Conservation (phyloP, 1,284 basidiomycete genomes). For the Malassezia furfur region DNA sequence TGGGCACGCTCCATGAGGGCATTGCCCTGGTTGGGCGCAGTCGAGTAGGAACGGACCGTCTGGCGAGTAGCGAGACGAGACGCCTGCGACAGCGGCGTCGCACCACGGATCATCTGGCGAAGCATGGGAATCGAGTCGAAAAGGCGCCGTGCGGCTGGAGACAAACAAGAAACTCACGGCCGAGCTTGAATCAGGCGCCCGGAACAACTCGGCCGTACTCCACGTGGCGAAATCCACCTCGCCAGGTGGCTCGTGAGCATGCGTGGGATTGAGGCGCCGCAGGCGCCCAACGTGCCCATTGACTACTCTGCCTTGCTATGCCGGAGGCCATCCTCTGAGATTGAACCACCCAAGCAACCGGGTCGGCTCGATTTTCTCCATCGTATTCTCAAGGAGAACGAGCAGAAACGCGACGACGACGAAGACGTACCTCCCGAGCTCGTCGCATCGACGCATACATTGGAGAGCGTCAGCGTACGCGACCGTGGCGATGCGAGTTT, state of each 20-base stretch:
- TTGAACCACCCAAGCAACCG: neutral
- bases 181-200: neutral
- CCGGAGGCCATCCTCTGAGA: neutral
- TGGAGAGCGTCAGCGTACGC: neutral
- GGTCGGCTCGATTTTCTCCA: constrained; percentile 9
- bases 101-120: constrained; percentile 13
- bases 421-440: neutral
- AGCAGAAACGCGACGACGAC: neutral
- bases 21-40: neutral
- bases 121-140: neutral
- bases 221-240: neutral
- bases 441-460: neutral
- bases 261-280: neutral
- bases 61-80: constrained; percentile 1
- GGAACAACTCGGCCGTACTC: neutral
- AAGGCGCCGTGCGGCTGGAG: neutral
- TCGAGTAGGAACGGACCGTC: constrained; percentile 7
- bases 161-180: constrained; percentile 2
- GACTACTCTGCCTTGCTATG: constrained; percentile 17
- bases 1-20: constrained; percentile 12
- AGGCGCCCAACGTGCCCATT: constrained; percentile 4
- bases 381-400: constrained; percentile 11
- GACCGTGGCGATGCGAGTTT: constrained; percentile 17
- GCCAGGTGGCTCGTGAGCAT: neutral
- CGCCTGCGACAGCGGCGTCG: constrained; percentile 2